Conservation (phyloP, 345 rosid genomes). For the Hirschfeldia incana region DNA sequence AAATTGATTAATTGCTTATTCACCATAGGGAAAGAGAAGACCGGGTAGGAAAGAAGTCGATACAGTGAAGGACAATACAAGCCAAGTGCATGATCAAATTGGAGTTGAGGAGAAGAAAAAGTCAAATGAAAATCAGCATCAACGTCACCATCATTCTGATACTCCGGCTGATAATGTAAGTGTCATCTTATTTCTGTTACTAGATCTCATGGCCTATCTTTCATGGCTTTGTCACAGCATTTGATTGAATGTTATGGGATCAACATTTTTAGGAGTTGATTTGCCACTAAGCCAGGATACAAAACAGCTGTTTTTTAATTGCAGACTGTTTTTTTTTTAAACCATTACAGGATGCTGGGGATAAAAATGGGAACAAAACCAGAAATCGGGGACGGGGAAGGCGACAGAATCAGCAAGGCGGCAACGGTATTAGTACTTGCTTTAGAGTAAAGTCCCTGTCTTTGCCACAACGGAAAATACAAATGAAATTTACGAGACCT, state of each 20-base stretch:
- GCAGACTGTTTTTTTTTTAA: not conserved
- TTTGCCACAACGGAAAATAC: not conserved
- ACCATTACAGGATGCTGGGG: constrained; percentile 50
- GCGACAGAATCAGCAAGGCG: constrained; percentile 52
- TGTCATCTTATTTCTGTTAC: not conserved
- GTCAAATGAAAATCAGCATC: constrained; percentile 43
- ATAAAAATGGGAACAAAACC: constrained; percentile 56
- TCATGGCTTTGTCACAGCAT: not conserved
- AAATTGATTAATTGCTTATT: not conserved
- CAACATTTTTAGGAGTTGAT: not conserved
- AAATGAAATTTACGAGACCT: not conserved
- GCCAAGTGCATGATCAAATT: constrained; percentile 47
- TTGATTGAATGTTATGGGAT: not conserved
- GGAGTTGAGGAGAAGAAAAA: constrained; percentile 57
- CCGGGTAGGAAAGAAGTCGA: constrained; percentile 61
- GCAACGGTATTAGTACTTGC: constrained; percentile 51
- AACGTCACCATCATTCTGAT: constrained; percentile 48
- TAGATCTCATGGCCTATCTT: not conserved
- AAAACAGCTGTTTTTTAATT: not conserved
- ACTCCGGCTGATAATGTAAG: constrained; percentile 65
- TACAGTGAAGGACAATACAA: constrained; percentile 48
- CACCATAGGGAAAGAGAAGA: constrained; percentile 58
- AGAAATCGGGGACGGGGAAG: constrained; percentile 55
- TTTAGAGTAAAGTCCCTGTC: not conserved
- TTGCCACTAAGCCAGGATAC: not conserved